phyloP scores from a whole-genome alignment of 495 filamentous ascomycete genomes.

The Venustampulla echinocandica region DNA sequence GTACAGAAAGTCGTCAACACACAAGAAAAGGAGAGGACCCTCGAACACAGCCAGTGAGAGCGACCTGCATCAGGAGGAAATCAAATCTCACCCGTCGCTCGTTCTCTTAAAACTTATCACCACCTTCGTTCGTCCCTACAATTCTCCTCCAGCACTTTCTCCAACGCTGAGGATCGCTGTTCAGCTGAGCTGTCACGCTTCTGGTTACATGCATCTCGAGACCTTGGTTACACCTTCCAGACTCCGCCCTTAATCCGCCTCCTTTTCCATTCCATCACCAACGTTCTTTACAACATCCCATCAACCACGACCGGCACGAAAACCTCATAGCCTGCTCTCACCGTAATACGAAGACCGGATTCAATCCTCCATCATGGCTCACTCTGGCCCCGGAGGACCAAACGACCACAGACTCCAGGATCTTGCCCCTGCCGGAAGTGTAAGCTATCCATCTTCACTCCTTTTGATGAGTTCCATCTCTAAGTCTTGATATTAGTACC shows the following conservation, averaged over 20 bases:
- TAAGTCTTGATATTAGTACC: conserved; percentile 35
- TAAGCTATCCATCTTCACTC: conserved; percentile 46
- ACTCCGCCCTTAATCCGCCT: too few relatives aligned
- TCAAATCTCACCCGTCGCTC: background rate
- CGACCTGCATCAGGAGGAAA: too few relatives aligned
- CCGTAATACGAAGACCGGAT: too few relatives aligned
- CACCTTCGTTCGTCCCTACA: conserved; percentile 7
- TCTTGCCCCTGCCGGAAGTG: conserved; percentile 45
- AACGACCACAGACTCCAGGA: conserved; percentile 61
- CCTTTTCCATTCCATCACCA: background rate
- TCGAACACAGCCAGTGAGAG: too few relatives aligned
- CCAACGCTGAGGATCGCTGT: too few relatives aligned
- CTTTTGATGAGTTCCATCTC: conserved; percentile 28
- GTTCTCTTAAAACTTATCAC: background rate
- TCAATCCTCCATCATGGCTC: conserved; percentile 43
- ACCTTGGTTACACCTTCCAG: too few relatives aligned
- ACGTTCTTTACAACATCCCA: background rate
- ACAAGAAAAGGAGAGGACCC: too few relatives aligned
- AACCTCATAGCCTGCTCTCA: too few relatives aligned
- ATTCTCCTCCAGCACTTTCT: background rate
- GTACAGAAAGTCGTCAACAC: too few relatives aligned
- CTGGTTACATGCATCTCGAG: background rate
- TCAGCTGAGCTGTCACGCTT: too few relatives aligned
- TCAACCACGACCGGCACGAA: background rate
- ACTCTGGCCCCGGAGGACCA: conserved; percentile 43